These are phyloP conservation scores for Meyerozyma carpophila DNA, from an alignment of 1,139 yeast species.

Conservation along the genomic window DNA sequence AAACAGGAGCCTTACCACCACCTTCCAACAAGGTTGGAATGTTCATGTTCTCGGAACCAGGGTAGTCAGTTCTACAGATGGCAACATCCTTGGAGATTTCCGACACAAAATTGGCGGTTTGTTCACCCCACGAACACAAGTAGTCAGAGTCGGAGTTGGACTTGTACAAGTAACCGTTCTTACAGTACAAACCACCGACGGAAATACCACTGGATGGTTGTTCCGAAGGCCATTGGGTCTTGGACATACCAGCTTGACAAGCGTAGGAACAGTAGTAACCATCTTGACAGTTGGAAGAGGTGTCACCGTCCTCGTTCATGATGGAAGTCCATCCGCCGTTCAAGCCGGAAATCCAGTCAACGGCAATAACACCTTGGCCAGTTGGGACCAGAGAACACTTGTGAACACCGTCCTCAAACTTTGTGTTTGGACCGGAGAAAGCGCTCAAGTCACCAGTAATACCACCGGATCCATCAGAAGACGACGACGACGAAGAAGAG, in stretches of 20 bases:
- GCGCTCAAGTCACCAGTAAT: slow-evolving; percentile 53
- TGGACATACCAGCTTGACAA: slow-evolving; percentile 87
- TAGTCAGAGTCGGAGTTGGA: slow-evolving; percentile 52
- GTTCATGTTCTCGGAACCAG: slow-evolving; percentile 86
- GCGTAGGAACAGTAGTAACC: slow-evolving; percentile 82
- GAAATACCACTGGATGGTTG: slow-evolving; percentile 76
- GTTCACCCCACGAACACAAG: slow-evolving; percentile 75
- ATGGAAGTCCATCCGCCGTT: slow-evolving; percentile 72
- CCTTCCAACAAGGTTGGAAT: slow-evolving; percentile 67
- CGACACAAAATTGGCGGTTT: slow-evolving; percentile 56
- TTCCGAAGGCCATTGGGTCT: slow-evolving; percentile 76
- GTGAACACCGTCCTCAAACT: slow-evolving; percentile 59
- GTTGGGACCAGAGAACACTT: slow-evolving; percentile 58
- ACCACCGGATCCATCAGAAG: slow-evolving; percentile 21
- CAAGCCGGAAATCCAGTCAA: slow-evolving; percentile 48
- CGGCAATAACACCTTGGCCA: slow-evolving; percentile 69
- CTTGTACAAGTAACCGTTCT: slow-evolving; percentile 64
- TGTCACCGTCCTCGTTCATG: slow-evolving; percentile 57
- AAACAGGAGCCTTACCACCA: slow-evolving; percentile 52
- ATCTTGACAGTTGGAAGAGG: slow-evolving; percentile 64
- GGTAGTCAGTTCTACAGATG: slow-evolving; percentile 82
- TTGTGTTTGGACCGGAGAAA: slow-evolving; percentile 46
- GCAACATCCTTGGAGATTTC: slow-evolving; percentile 57
- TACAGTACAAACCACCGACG: slow-evolving; percentile 73
- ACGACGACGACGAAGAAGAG: slow-evolving; percentile 5